These are phyloP conservation scores for Paecilomyces formosus DNA, from an alignment of 2,329 filamentous ascomycete species.

Conservation along the genomic window DNA sequence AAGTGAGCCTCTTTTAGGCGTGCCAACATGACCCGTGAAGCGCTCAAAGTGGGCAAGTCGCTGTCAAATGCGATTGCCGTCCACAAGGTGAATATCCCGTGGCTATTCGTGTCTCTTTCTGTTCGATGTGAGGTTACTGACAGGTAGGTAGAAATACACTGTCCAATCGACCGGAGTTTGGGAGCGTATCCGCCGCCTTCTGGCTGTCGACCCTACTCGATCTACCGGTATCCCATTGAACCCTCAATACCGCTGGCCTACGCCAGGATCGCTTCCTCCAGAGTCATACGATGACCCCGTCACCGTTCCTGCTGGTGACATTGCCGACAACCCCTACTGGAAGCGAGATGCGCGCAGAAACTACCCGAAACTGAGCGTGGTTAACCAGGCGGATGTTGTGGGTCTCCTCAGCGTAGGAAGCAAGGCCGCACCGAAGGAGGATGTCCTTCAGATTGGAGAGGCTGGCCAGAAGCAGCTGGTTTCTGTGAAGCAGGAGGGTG, in stretches of 20 bases:
- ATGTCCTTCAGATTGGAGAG: slow-evolving; percentile 65
- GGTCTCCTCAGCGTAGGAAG: slow-evolving; percentile 79
- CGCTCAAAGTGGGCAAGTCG: slow-evolving; percentile 31
- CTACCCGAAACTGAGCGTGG: slow-evolving; percentile 72
- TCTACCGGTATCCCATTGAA: slow-evolving; percentile 91
- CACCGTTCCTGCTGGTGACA: slow-evolving; percentile 74
- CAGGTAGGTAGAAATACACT: slow-evolving; percentile 73
- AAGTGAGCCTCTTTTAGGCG: slow-evolving; percentile 14
- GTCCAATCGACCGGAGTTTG: slow-evolving; percentile 84
- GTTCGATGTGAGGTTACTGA: not conserved
- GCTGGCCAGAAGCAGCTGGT: slow-evolving; percentile 68
- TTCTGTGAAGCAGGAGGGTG: slow-evolving; percentile 65
- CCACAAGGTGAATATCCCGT: slow-evolving; percentile 22
- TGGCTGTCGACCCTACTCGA: slow-evolving; percentile 79
- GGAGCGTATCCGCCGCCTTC: slow-evolving; percentile 68
- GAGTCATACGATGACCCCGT: slow-evolving; percentile 71
- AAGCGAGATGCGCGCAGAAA: slow-evolving; percentile 80
- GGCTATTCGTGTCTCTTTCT: not conserved
- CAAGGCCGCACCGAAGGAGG: slow-evolving; percentile 70
- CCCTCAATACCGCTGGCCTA: slow-evolving; percentile 80
- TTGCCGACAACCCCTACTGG: slow-evolving; percentile 93
- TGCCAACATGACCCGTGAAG: slow-evolving; percentile 26
- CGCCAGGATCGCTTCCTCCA: slow-evolving; percentile 67
- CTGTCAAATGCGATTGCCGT: slow-evolving; percentile 30
- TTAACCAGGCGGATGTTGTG: slow-evolving; percentile 79